A percentile compares a stretch with the other conserved stretches of the same genome.
Conservation (phyloP, 108 stramenopile genomes). For the Discostella pseudostelligera region DNA sequence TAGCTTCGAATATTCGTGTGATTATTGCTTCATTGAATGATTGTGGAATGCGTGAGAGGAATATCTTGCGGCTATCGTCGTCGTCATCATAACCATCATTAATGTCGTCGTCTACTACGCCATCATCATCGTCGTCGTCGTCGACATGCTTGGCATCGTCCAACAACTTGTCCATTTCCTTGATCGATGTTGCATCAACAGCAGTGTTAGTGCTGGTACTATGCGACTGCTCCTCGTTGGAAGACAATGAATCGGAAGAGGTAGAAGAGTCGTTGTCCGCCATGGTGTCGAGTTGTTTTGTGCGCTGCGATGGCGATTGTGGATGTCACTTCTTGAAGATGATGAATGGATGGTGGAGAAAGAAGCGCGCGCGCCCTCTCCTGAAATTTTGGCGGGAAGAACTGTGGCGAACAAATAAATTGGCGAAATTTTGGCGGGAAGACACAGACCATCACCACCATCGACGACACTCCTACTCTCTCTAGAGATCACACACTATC, state of each 20-base stretch:
- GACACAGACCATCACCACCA: too few species aligned
- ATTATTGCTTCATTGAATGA: constrained; percentile 60
- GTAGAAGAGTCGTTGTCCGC: constrained; percentile 6
- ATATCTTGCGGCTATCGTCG: constrained; percentile 52
- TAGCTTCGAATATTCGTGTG: constrained; percentile 46
- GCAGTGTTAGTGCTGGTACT: not conserved
- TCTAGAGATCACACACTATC: too few species aligned
- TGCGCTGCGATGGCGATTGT: not conserved
- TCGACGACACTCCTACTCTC: too few species aligned
- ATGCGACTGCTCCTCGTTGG: constrained; percentile 2
- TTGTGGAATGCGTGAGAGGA: constrained; percentile 72
- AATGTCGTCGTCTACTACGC: not conserved
- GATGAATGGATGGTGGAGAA: too few species aligned
- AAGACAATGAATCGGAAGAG: constrained; percentile 21
- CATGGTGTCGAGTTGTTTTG: too few species aligned
- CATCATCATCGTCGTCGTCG: constrained; percentile 6
- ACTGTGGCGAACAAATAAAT: too few species aligned
- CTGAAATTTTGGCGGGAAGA: too few species aligned
- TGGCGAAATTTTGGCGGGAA: too few species aligned
- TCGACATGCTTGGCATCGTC: not conserved
- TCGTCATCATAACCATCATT: constrained; percentile 8
- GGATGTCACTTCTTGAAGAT: too few species aligned
- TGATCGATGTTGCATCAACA: not conserved
- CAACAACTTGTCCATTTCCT: too few species aligned
- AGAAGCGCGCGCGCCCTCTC: too few species aligned